Conservation (phyloP, 345 rosid genomes). For the Eucalyptus pumila region DNA sequence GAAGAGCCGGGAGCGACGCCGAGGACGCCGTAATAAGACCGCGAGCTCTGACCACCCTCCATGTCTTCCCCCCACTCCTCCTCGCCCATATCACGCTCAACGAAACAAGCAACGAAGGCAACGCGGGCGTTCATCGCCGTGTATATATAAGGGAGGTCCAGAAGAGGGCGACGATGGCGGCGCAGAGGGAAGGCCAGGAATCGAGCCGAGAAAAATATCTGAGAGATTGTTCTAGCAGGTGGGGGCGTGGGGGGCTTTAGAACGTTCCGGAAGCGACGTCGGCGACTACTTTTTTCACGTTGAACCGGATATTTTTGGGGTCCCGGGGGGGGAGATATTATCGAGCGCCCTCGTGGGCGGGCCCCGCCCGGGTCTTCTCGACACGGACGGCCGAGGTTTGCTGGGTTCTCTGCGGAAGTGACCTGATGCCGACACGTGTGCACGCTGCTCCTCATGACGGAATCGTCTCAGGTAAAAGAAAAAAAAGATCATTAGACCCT, state of each 20-base stretch:
- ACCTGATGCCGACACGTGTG: background rate
- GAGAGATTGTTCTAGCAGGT: background rate
- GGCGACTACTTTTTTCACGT: background rate
- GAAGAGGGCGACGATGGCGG: background rate
- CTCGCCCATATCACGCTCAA: background rate
- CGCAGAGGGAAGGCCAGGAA: background rate
- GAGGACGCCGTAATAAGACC: conserved; percentile 32
- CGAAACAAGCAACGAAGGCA: background rate
- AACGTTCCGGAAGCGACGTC: background rate
- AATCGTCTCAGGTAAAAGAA: background rate
- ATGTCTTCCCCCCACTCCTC: background rate
- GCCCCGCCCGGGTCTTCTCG: background rate
- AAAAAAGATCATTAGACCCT: background rate
- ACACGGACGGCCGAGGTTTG: background rate
- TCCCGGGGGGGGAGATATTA: background rate
- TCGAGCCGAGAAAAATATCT: background rate
- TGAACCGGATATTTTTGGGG: background rate
- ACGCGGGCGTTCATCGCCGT: background rate
- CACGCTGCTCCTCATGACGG: background rate
- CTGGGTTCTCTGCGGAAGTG: background rate
- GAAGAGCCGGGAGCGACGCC: conserved; percentile 28
- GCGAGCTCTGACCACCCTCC: conserved; percentile 8
- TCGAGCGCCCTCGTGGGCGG: background rate
- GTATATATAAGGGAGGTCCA: background rate
- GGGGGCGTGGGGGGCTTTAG: background rate